Percentiles rank a stretch among this genome's conserved stretches.
Evolutionary conservation across 2,329 filamentous ascomycete species (phyloP).

Genomic region (Aphanoascus verrucosus): DNA sequence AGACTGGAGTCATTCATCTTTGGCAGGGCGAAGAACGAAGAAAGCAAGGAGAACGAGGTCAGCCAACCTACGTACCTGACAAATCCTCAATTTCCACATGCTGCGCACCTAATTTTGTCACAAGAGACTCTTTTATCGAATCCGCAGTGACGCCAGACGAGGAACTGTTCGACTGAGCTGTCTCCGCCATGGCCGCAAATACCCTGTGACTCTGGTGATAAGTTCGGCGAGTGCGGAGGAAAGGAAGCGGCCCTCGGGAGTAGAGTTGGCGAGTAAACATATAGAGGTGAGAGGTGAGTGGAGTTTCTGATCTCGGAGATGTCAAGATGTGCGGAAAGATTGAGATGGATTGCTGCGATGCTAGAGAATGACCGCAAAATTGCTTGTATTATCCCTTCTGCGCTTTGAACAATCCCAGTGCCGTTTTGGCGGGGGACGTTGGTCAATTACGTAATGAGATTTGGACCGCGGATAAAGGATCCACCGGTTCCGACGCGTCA

Average conservation of each 20-base stretch:
- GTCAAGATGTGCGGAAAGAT: neutral
- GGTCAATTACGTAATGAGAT: neutral
- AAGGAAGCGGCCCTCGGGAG: slow-evolving; percentile 3
- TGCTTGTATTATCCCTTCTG: no score
- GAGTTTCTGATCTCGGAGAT: neutral
- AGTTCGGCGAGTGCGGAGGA: slow-evolving; percentile 12
- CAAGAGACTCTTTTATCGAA: slow-evolving; percentile 57
- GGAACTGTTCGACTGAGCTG: slow-evolving; percentile 25
- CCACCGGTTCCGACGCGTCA: no score
- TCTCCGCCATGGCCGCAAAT: slow-evolving; percentile 33
- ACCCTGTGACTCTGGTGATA: slow-evolving; percentile 27
- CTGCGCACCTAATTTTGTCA: slow-evolving; percentile 57
- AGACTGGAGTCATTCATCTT: no score
- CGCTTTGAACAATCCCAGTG: neutral
- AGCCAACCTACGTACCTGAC: slow-evolving; percentile 54
- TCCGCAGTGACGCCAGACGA: slow-evolving; percentile 60
- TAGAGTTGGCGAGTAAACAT: slow-evolving; percentile 16
- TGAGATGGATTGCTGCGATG: no score
- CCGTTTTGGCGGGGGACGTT: neutral
- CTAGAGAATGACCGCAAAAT: no score
- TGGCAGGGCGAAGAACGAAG: neutral
- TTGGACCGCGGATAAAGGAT: no score
- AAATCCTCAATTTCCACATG: slow-evolving; percentile 86
- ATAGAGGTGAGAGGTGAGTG: slow-evolving; percentile 7
- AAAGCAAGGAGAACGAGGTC: slow-evolving; percentile 14